These are phyloP conservation scores for Senna tora DNA, from an alignment of 306 rosid genomes.

Conservation along the genomic window DNA sequence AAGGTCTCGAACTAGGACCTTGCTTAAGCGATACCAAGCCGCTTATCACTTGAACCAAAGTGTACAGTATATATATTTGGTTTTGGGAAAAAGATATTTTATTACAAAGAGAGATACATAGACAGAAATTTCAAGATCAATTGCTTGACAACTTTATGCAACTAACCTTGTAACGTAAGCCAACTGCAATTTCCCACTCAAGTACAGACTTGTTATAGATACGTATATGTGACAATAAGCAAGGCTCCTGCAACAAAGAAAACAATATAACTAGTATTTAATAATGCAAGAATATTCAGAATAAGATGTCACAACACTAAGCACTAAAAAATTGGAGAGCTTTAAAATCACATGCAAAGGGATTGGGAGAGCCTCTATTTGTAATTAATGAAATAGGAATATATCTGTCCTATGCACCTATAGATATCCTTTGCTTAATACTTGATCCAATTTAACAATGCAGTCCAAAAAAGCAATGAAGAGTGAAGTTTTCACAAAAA, in stretches of 20 bases:
- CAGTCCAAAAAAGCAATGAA: background rate
- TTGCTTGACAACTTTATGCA: slow-evolving; percentile 26
- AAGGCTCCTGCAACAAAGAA: slow-evolving; percentile 67
- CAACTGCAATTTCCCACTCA: slow-evolving; percentile 95
- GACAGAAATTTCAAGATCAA: background rate
- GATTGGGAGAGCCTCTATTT: background rate
- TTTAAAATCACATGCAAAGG: background rate
- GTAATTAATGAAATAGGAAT: background rate
- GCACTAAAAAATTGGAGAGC: background rate
- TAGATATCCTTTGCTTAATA: background rate
- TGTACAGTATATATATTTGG: no score
- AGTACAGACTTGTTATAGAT: slow-evolving; percentile 93
- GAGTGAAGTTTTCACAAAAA: background rate
- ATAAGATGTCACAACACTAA: background rate
- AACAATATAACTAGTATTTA: slow-evolving; percentile 16
- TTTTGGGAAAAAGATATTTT: no score
- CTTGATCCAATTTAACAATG: background rate
- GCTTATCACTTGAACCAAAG: no score
- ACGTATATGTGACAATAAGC: slow-evolving; percentile 81
- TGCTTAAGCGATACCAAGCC: no score
- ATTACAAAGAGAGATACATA: no score
- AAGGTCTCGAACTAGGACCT: no score
- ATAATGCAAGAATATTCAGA: slow-evolving; percentile 15
- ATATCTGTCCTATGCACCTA: background rate
- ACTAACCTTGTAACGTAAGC: slow-evolving; percentile 90